Conservation (phyloP, 2,329 filamentous ascomycete species). For the Aspergillus sp. region DNA sequence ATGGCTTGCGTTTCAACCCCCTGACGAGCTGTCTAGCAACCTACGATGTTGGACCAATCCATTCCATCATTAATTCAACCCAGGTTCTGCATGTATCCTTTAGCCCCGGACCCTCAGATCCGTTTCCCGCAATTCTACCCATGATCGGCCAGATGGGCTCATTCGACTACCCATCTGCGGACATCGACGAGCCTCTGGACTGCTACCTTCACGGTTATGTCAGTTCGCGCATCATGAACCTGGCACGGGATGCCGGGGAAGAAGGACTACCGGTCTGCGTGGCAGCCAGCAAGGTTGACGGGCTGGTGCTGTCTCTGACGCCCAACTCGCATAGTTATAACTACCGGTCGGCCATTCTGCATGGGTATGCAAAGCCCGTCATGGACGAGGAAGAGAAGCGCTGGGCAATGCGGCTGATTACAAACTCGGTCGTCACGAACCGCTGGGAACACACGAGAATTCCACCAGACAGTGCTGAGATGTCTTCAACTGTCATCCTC, state of each 20-base stretch:
- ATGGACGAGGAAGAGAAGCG: slow-evolving; percentile 60
- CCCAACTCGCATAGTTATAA: slow-evolving; percentile 78
- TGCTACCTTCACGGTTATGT: slow-evolving; percentile 81
- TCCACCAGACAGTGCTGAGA: slow-evolving; percentile 63
- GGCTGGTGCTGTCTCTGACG: slow-evolving; percentile 68
- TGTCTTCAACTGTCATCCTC: slow-evolving; percentile 65
- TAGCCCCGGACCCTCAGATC: slow-evolving; percentile 48
- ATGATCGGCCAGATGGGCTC: slow-evolving; percentile 81
- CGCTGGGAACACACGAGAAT: slow-evolving; percentile 61
- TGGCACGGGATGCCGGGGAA: slow-evolving; percentile 39
- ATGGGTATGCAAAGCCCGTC: slow-evolving; percentile 63
- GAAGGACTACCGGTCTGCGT: slow-evolving; percentile 61
- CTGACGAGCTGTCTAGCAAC: slow-evolving; percentile 40
- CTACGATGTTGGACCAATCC: slow-evolving; percentile 65
- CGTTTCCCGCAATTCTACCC: slow-evolving; percentile 68
- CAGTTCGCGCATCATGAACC: slow-evolving; percentile 64
- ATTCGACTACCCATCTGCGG: slow-evolving; percentile 53
- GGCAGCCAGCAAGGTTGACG: slow-evolving; percentile 66
- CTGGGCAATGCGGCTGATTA: slow-evolving; percentile 71
- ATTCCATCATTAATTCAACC: slow-evolving; percentile 64
- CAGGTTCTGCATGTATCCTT: slow-evolving; percentile 75
- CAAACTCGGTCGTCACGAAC: slow-evolving; percentile 58
- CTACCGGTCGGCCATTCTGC: slow-evolving; percentile 71
- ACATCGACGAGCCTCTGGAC: slow-evolving; percentile 56
- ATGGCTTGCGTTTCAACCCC: background rate